Base-by-base conservation (phyloP, 768 basidiomycete species). In the Calocybe cyanea region DNA sequence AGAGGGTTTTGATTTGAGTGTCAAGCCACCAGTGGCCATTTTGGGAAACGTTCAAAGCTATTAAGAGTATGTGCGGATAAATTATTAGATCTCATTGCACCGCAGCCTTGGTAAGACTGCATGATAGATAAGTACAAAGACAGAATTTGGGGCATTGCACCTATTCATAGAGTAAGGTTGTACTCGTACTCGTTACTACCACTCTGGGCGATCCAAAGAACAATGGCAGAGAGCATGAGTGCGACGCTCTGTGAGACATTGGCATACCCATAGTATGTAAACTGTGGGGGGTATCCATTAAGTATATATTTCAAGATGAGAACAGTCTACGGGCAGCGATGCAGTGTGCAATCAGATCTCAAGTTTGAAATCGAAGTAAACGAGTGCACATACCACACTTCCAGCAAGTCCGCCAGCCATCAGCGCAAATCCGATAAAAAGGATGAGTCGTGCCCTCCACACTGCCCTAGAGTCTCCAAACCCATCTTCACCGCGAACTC, bases 371-470 rank as follows among this genome's bases (percentile, higher is more conserved):
- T 14, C 31, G 4, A 23, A n/a, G 17, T 15, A 28, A 11, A 28
- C 25, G 25, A n/a, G 25, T 11, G 6, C 21, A 81, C 93, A 57
- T 59, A 97, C 94, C 61, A 96, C 81, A 59, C 92, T 94, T 40
- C 95, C 96, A n/a, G 95, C 96, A 36, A 98, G 62, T 0, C 96
- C 96, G 7, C 96, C 95, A 2, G 96, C 96, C 92, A 99, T 93
- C 37, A 98, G 63, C 0, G 95, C 93, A 58, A 99, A 96, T 1
- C 95, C 95, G 48, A 97, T 77, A 65, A 99, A 99, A 50, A 98
- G 63, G 59, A 95, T 81, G 53, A 96, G 66, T 23, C 94, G 71
- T 5, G 95, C 95, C 51, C 89, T 74, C 92, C 92, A 96, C 13
- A 96, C 92, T 2, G 91, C 87, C 1, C 82, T 71, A 0, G 89